Conservation (phyloP, 129 eudicot genomes). For the Logfia minima region DNA sequence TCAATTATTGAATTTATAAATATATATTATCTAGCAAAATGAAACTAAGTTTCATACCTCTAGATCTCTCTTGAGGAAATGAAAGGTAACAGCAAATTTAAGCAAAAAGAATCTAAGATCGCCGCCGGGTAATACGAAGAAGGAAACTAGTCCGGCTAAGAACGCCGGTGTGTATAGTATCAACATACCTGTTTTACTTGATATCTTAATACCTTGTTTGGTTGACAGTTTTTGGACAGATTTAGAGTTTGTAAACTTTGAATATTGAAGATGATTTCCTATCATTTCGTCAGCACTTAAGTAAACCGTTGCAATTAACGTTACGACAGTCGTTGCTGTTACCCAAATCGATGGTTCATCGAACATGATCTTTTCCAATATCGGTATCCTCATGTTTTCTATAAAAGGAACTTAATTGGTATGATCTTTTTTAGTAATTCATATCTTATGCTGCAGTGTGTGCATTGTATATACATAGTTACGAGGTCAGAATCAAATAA, state of each 20-base stretch:
- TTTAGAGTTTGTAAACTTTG: slow-evolving; percentile 21
- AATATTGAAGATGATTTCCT: slow-evolving; percentile 39
- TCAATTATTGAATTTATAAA: too few species aligned
- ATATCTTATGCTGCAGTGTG: too few species aligned
- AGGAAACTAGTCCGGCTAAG: slow-evolving; percentile 30
- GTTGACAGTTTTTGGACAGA: neutral
- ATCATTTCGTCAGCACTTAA: slow-evolving; percentile 20
- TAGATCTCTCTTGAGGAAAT: slow-evolving; percentile 62
- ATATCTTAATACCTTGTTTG: neutral
- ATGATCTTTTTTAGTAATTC: neutral
- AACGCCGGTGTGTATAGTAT: slow-evolving; percentile 43
- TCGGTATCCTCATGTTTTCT: slow-evolving; percentile 21
- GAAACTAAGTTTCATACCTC: slow-evolving; percentile 42
- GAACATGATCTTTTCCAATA: slow-evolving; percentile 25
- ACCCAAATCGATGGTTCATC: slow-evolving; percentile 36
- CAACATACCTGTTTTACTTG: slow-evolving; percentile 36
- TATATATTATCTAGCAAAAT: too few species aligned
- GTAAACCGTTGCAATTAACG: slow-evolving; percentile 17
- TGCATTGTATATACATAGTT: too few species aligned
- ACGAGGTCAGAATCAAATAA: too few species aligned
- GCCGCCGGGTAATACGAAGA: slow-evolving; percentile 30
- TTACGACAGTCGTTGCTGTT: slow-evolving; percentile 19
- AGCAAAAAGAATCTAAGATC: slow-evolving; percentile 48
- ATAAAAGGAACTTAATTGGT: neutral
- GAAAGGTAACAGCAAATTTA: slow-evolving; percentile 44